phyloP scores from a whole-genome alignment of 2,329 filamentous ascomycete genomes.

The Cladosporium velox region DNA sequence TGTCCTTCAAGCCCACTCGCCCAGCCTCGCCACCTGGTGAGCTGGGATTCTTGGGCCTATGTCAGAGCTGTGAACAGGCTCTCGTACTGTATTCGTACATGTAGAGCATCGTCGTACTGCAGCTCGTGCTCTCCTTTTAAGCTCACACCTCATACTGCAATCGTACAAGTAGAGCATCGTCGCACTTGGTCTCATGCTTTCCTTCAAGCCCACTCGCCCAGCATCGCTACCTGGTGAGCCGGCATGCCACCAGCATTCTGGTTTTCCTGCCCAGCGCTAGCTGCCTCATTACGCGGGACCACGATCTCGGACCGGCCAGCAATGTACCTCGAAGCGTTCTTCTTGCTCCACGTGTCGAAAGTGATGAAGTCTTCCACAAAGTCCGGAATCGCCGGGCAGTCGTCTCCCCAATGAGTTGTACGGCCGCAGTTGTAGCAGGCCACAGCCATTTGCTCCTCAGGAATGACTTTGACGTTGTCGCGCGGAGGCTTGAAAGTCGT shows the following conservation, averaged over 20 bases:
- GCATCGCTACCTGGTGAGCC: conserved; percentile 13
- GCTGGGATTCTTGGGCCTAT: not conserved
- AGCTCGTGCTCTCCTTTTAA: not conserved
- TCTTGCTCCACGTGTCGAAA: conserved; percentile 18
- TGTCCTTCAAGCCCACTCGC: not conserved
- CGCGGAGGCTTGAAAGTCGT: conserved; percentile 17
- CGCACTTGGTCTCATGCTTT: not conserved
- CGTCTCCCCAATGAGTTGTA: conserved; percentile 27
- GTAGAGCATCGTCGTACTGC: not conserved
- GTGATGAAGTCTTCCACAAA: conserved; percentile 16
- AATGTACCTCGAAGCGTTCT: conserved; percentile 15
- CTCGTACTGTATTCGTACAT: not conserved
- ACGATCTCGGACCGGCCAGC: not conserved
- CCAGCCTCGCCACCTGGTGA: too few relatives aligned
- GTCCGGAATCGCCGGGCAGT: conserved; percentile 25
- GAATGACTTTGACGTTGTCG: conserved; percentile 3
- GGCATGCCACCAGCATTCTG: not conserved
- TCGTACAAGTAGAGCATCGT: not conserved
- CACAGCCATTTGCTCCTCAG: conserved; percentile 19
- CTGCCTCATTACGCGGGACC: not conserved
- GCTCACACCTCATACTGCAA: not conserved
- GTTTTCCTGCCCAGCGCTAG: conserved; percentile 4
- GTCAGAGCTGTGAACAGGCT: not conserved
- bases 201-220: conserved; percentile 17
- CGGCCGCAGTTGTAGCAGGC: conserved; percentile 29